Conservation (phyloP, 2,329 filamentous ascomycete species). For the Aspergillus uvarum region DNA sequence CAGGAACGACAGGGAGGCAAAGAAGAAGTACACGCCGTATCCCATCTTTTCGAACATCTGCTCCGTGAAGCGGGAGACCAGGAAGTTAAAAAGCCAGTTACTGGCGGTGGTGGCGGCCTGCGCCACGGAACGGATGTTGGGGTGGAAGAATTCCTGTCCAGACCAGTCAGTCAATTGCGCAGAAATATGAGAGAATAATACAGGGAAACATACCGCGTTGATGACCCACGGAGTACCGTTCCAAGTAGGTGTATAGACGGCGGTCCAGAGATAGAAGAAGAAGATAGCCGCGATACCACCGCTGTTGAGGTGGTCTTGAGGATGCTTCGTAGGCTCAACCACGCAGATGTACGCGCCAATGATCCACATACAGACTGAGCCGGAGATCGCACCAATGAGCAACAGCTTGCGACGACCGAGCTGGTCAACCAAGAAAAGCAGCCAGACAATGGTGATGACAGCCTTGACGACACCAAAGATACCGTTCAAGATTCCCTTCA, state of each 20-base stretch:
- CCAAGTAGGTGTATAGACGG: slow-evolving; percentile 70
- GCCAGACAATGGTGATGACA: slow-evolving; percentile 64
- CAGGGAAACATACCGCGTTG: slow-evolving; percentile 49
- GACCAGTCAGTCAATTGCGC: slow-evolving; percentile 9
- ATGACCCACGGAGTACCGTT: slow-evolving; percentile 75
- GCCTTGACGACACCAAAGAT: slow-evolving; percentile 77
- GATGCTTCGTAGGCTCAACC: slow-evolving; percentile 32
- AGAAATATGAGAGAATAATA: background rate
- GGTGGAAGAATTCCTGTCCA: slow-evolving; percentile 65
- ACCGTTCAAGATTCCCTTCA: slow-evolving; percentile 42
- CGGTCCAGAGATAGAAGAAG: slow-evolving; percentile 74
- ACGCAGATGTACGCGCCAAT: slow-evolving; percentile 36
- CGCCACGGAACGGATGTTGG: slow-evolving; percentile 66
- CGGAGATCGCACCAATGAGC: slow-evolving; percentile 62
- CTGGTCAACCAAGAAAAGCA: slow-evolving; percentile 67
- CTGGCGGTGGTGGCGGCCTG: slow-evolving; percentile 62
- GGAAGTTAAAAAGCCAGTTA: slow-evolving; percentile 40
- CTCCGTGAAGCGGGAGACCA: slow-evolving; percentile 38
- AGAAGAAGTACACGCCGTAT: slow-evolving; percentile 70
- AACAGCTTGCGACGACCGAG: slow-evolving; percentile 63
- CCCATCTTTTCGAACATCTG: slow-evolving; percentile 44
- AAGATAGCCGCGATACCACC: slow-evolving; percentile 48
- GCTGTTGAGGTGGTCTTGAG: slow-evolving; percentile 22
- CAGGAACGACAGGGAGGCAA: slow-evolving; percentile 61
- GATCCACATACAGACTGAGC: slow-evolving; percentile 45